Conservation (phyloP, 2,329 filamentous ascomycete genomes). For the Penicillium carneum region DNA sequence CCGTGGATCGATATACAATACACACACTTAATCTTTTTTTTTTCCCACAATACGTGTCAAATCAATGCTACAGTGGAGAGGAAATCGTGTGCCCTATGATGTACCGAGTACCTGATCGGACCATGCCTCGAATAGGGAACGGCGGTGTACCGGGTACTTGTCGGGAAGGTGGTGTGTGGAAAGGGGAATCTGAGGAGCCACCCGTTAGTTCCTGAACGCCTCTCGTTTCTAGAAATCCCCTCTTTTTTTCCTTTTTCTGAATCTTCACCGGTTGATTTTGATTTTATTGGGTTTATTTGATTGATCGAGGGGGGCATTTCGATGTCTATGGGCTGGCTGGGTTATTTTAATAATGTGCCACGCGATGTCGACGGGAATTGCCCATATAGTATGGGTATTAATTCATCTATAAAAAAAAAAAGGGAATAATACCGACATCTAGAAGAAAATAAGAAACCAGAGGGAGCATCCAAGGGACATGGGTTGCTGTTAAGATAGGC, state of each 20-base stretch:
- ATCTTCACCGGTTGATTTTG: not conserved
- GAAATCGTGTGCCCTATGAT: not conserved
- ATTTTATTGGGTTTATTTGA: not conserved
- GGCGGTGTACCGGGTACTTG: constrained; percentile 18
- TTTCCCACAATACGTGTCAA: constrained; percentile 25
- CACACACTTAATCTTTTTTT: too few relatives aligned
- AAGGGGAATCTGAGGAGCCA: constrained; percentile 21
- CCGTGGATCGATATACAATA: too few relatives aligned
- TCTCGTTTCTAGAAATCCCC: constrained; percentile 17
- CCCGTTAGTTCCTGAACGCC: constrained; percentile 25
- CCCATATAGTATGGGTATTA: constrained; percentile 2
- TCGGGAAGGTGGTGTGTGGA: constrained; percentile 11
- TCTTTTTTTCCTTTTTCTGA: constrained; percentile 4
- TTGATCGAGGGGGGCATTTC: not conserved
- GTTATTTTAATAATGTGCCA: not conserved
- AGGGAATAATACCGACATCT: not conserved
- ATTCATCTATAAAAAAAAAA: not conserved
- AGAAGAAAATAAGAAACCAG: constrained; percentile 2
- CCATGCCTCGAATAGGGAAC: not conserved
- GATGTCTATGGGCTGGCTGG: not conserved
- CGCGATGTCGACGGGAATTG: not conserved
- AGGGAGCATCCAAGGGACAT: constrained; percentile 32
- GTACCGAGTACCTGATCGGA: constrained; percentile 15
- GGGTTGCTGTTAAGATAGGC: constrained; percentile 31
- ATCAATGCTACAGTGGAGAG: constrained; percentile 24